Evolutionary conservation across 768 basidiomycete species (phyloP).

Genomic region (Suillus paluster): DNA sequence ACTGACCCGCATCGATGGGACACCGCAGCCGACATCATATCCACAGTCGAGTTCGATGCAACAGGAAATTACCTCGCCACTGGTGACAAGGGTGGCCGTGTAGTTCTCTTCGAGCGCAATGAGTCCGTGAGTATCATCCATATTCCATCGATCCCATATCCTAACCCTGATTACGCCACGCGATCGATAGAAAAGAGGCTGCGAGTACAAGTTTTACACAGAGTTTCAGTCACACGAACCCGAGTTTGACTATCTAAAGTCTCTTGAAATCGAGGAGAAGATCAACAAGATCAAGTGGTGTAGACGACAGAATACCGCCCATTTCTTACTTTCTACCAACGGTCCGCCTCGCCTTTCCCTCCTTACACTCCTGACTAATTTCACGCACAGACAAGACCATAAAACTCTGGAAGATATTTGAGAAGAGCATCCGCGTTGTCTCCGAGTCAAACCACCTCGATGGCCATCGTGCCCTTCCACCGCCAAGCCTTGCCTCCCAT

Average conservation of each 20-base stretch:
- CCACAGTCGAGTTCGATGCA: constrained; percentile 99
- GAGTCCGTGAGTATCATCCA: constrained; percentile 71
- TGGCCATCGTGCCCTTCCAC: constrained; percentile 70
- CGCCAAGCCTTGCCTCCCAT: constrained; percentile 59
- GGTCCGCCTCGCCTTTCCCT: constrained; percentile 54
- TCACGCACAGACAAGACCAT: constrained; percentile 90
- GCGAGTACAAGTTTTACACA: constrained; percentile 99
- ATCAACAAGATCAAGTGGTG: constrained; percentile 99
- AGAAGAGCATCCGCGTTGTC: constrained; percentile 94
- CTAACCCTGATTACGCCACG: constrained; percentile 36
- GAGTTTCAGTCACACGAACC: constrained; percentile 99
- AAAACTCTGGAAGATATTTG: constrained; percentile 99
- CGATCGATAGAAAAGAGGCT: constrained; percentile 90
- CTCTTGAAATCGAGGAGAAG: constrained; percentile 99
- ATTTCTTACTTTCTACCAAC: constrained; percentile 96
- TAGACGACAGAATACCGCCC: constrained; percentile 95
- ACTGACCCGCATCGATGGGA: constrained; percentile 11
- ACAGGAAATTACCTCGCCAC: constrained; percentile 99
- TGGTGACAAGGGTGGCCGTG: constrained; percentile 98
- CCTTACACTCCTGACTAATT: constrained; percentile 4
- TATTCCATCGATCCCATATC: constrained; percentile 10
- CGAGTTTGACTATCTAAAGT: constrained; percentile 99
- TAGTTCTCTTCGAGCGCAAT: constrained; percentile 98
- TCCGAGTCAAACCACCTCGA: constrained; percentile 95
- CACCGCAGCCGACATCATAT: constrained; percentile 95